Evolutionary conservation across 2,329 filamentous ascomycete genomes (phyloP), one percentile per base, ranked within the genome.

Genomic region (Pestalotiopsis sp.): DNA sequence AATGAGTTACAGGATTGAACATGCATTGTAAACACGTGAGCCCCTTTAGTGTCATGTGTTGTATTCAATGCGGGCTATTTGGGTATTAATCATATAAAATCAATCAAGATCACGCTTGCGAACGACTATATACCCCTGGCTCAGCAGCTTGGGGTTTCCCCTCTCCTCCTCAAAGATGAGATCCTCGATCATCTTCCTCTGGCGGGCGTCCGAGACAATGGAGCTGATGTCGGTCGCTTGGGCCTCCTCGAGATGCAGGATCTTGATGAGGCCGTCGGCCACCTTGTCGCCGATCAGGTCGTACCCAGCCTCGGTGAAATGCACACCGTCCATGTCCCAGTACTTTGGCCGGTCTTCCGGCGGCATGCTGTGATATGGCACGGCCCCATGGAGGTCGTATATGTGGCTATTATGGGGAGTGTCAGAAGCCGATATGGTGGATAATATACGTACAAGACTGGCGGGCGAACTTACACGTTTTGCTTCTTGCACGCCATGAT

Each of bases 261-360:
- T 79, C 38, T 83, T 80, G 61, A 88, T 79, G 11, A 92, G 77
- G 38, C 80, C 82, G 27, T 85, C 82, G 61, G 85, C 89, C 64
- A 92, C 81, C 68, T 85, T 82, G 52, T 84, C 81, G 2, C 90
- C 90, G 82, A 92, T 88, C 73, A 87, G 80, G 74, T 90, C 84
- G 80, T 92, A 92, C 7, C 90, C 90, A 6, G 81, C 82, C 0
- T 81, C 77, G 0, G 85, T 87, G 11, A 91, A 81, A 78, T 92
- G 90, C 25, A 91, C 71, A 20, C 83, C 84, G 78, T 92, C 90
- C 36, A 65, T 66, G 71, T 89, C 84, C 88, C 89, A 92, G 73
- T 89, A 86, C 68, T 79, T 80, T 2, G 80, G 71, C 25, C 83
- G 81, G 68, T 87, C 83, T 0, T 80, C 74, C 7, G 82, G 77